phyloP scores from a whole-genome alignment of 2,329 filamentous ascomycete species.

The Fusarium pseudocircinatum region DNA sequence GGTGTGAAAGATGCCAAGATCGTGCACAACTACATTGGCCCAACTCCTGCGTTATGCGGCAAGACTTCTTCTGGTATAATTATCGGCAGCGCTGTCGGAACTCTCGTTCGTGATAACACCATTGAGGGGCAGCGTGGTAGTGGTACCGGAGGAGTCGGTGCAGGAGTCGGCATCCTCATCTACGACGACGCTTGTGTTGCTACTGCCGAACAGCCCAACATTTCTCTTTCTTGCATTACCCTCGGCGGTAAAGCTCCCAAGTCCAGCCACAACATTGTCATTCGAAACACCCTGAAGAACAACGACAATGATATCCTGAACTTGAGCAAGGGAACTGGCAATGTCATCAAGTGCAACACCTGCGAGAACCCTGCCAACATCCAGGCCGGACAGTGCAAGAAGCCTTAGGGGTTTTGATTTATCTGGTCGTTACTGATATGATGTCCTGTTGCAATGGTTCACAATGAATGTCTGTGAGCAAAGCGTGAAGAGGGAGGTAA shows the following conservation, averaged over 20 bases:
- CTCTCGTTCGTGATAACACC: slow-evolving; percentile 43
- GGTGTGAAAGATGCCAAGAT: slow-evolving; percentile 44
- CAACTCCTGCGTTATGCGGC: slow-evolving; percentile 23
- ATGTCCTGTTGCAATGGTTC: no score
- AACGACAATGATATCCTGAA: slow-evolving; percentile 43
- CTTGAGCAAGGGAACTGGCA: slow-evolving; percentile 27
- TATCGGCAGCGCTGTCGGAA: slow-evolving; percentile 43
- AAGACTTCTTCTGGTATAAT: slow-evolving; percentile 37
- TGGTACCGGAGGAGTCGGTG: slow-evolving; percentile 27
- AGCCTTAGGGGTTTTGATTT: neutral
- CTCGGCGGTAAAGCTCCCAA: slow-evolving; percentile 20
- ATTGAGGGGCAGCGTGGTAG: slow-evolving; percentile 39
- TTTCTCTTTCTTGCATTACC: slow-evolving; percentile 25
- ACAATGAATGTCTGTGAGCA: neutral
- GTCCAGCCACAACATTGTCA: slow-evolving; percentile 42
- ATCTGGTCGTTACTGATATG: neutral
- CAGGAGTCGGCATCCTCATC: slow-evolving; percentile 36
- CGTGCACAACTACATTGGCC: slow-evolving; percentile 43
- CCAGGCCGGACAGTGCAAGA: slow-evolving; percentile 19
- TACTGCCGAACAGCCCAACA: neutral
- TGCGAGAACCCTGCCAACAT: slow-evolving; percentile 18
- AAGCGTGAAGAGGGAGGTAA: neutral
- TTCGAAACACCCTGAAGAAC: slow-evolving; percentile 42
- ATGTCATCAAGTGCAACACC: slow-evolving; percentile 41
- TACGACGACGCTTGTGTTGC: slow-evolving; percentile 38